These are phyloP conservation scores for Claviceps paspali DNA, from an alignment of 2,329 filamentous ascomycete species.

Conservation along the genomic window DNA sequence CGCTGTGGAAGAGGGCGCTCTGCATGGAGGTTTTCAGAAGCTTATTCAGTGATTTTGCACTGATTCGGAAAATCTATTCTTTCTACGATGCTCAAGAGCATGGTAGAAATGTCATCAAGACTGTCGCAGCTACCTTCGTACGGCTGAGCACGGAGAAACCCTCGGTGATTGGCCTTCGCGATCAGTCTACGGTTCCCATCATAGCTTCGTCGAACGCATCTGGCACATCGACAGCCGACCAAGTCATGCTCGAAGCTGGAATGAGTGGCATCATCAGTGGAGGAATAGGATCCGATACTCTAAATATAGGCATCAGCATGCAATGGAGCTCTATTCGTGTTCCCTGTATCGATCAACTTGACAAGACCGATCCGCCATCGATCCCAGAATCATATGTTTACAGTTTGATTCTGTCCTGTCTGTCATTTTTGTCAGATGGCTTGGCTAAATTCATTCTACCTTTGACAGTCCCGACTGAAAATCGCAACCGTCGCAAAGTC, in stretches of 20 bases:
- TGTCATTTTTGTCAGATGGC: slow-evolving; percentile 81
- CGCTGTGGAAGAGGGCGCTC: slow-evolving; percentile 72
- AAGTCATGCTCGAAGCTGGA: slow-evolving; percentile 78
- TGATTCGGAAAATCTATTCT: slow-evolving; percentile 66
- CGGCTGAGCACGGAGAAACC: slow-evolving; percentile 85
- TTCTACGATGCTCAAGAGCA: slow-evolving; percentile 62
- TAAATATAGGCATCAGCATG: slow-evolving; percentile 65
- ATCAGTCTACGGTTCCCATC: slow-evolving; percentile 72
- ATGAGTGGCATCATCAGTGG: slow-evolving; percentile 76
- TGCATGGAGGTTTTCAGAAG: slow-evolving; percentile 85
- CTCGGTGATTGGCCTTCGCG: slow-evolving; percentile 69
- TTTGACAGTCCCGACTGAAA: slow-evolving; percentile 67
- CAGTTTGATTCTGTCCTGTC: slow-evolving; percentile 72
- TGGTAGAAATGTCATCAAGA: slow-evolving; percentile 62
- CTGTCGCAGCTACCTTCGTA: slow-evolving; percentile 79
- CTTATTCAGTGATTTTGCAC: slow-evolving; percentile 65
- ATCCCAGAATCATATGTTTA: slow-evolving; percentile 92
- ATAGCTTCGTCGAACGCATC: slow-evolving; percentile 36
- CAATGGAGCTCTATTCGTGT: slow-evolving; percentile 84
- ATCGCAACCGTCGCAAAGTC: slow-evolving; percentile 34
- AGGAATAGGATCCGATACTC: slow-evolving; percentile 49
- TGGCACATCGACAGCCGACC: slow-evolving; percentile 53
- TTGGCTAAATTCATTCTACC: slow-evolving; percentile 88
- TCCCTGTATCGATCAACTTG: slow-evolving; percentile 83
- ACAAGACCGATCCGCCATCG: slow-evolving; percentile 71